Base-by-base conservation (phyloP, 768 basidiomycete genomes). In the Rhizopogon vinicolor region DNA sequence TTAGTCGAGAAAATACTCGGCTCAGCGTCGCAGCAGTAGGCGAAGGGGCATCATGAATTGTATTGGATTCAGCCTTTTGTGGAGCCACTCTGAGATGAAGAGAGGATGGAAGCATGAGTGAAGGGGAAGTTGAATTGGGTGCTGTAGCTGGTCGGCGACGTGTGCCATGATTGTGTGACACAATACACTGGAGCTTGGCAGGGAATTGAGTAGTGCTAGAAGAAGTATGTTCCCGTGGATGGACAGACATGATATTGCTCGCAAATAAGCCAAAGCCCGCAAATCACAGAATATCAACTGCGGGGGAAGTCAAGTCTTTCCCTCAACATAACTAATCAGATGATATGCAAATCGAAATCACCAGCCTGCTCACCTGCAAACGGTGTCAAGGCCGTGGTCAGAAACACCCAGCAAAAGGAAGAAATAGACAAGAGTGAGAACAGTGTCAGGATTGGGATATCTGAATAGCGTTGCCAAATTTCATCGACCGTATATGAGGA, bases 1-100 rank as follows among this genome's bases (percentile, higher is more conserved):
- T 64, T 3, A 69, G 52, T 29, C 77, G 71, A 39, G 74, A 74
- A 41, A 82, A 72, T 45, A 77, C 71, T 49, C 67, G 72, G 58
- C 73, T 74, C 45, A 82, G 65, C 58, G 77, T 80, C 39, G 69
- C 71, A 51, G 65, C 68, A 52, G 60, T 59, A 13, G 65, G 63
- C 52, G 67, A 68, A 25, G 74, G 68, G 13, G 69, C 66, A 59
- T 75, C 74, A 18, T 62, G 59, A 25, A 66, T 72, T 39, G 67
- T 63, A 35, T 69, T 65, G 12, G 65, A 46, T 41, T 51, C 54
- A 22, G 62, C 45, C 19, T 53, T 50, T 49, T 50, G 37, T 44
- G 40, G 48, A 33, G 44, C 40, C 52, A 50, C 40, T 29, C 53
- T 41, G 22, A 66, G 46, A 29, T 51, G 53, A 31, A 65, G 60